phyloP scores from a whole-genome alignment of 108 stramenopile species.

The Pseudonitzschia multistriata region DNA sequence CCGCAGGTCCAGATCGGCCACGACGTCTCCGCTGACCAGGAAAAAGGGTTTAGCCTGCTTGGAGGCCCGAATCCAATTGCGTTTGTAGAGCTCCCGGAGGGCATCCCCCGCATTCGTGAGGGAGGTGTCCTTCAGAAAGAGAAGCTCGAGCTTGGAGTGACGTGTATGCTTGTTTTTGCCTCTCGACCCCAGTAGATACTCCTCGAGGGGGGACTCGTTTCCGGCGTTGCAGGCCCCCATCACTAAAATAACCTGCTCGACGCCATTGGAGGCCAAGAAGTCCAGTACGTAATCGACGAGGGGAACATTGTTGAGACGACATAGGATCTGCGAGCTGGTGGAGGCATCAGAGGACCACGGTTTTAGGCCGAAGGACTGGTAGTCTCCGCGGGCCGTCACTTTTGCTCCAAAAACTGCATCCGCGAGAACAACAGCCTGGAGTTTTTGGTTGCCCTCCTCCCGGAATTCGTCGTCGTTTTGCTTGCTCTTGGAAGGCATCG shows the following conservation, averaged over 20 bases:
- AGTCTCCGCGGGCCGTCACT: conserved; percentile 1
- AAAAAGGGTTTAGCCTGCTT: conserved; percentile 93
- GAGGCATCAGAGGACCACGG: conserved; percentile 11
- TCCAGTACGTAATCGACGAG: conserved; percentile 93
- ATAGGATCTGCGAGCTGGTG: conserved; percentile 61
- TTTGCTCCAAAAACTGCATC: conserved; percentile 73
- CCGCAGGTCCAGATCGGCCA: conserved; percentile 86
- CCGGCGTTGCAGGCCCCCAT: conserved; percentile 17
- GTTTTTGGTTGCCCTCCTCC: conserved; percentile 21
- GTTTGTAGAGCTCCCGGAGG: conserved; percentile 90
- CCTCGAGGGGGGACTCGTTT: not conserved
- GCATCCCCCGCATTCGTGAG: conserved; percentile 93
- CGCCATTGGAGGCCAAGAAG: conserved; percentile 86
- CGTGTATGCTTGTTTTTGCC: not conserved
- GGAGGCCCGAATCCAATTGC: conserved; percentile 63
- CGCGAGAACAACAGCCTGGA: conserved; percentile 92
- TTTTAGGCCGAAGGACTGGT: conserved; percentile 1
- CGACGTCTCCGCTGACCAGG: conserved; percentile 91
- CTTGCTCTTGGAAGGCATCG: not conserved
- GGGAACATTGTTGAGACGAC: conserved; percentile 93
- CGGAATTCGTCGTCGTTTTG: conserved; percentile 7
- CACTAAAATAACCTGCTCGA: conserved; percentile 74
- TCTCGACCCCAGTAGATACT: not conserved
- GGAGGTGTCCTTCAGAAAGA: conserved; percentile 56
- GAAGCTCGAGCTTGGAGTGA: conserved; percentile 37